Conservation (phyloP, 352 stramenopile species). For the Phytophthora pseudosyringae region DNA sequence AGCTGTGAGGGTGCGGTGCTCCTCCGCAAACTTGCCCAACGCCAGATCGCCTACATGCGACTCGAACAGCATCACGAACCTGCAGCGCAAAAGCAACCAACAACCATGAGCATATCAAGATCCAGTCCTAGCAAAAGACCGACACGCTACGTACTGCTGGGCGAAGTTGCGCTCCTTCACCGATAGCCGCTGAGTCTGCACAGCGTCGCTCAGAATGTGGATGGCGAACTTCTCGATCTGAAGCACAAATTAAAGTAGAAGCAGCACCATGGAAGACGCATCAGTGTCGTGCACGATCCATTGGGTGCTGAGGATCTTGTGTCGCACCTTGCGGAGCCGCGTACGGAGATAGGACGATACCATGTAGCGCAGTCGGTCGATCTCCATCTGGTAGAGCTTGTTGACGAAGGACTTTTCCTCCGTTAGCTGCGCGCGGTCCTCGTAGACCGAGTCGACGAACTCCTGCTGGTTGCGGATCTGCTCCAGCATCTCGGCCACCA, state of each 20-base stretch:
- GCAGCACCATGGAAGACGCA: no score
- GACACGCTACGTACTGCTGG: conserved; percentile 55
- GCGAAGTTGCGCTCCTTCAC: conserved; percentile 78
- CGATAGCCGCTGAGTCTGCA: conserved; percentile 64
- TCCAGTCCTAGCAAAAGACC: not conserved
- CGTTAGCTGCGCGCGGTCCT: conserved; percentile 63
- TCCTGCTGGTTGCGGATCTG: conserved; percentile 90
- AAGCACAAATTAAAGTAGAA: not conserved
- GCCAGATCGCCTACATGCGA: conserved; percentile 75
- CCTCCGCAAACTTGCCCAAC: conserved; percentile 66
- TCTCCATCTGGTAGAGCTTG: conserved; percentile 91
- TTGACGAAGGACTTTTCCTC: conserved; percentile 85
- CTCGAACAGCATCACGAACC: conserved; percentile 68
- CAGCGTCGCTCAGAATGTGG: conserved; percentile 57
- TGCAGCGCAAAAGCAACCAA: conserved; percentile 23
- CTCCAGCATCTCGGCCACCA: conserved; percentile 84
- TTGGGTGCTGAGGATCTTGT: not conserved
- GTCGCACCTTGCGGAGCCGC: conserved; percentile 66
- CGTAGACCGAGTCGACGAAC: conserved; percentile 82
- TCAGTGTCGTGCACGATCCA: not conserved
- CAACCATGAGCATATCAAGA: not conserved
- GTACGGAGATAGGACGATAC: conserved; percentile 84
- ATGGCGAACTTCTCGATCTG: conserved; percentile 83
- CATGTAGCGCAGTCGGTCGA: conserved; percentile 87
- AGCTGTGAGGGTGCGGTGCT: conserved; percentile 59